Conservation (phyloP, 805 yeast species). For the Cyberlindnera amylophila region DNA sequence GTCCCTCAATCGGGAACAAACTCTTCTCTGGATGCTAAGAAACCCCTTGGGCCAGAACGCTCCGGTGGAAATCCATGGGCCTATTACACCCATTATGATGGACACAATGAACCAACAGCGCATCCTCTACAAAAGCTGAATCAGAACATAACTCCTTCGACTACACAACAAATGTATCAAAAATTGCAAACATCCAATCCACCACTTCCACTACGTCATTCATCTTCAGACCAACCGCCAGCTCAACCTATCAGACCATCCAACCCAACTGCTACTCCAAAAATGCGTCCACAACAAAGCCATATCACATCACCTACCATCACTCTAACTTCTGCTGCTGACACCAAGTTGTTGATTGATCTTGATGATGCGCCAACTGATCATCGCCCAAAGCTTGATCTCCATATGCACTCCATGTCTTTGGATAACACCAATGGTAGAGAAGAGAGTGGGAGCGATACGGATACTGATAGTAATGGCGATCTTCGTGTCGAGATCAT, state of each 20-base stretch:
- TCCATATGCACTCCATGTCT: constrained; percentile 12
- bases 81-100: constrained; percentile 4
- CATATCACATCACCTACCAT: constrained; percentile 5
- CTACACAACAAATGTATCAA: constrained; percentile 2
- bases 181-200: background rate
- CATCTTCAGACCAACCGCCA: background rate
- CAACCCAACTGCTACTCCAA: background rate
- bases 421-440: constrained; percentile 14
- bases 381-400: constrained; percentile 18
- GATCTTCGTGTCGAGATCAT: constrained; percentile 23
- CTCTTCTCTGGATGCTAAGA: constrained; percentile 9
- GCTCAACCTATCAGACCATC: background rate
- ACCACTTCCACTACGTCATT: background rate
- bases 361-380: constrained; percentile 11
- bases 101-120: background rate
- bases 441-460: constrained; percentile 14
- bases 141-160: background rate
- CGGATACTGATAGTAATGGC: constrained; percentile 19
- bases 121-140: constrained; percentile 1
- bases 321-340: constrained; percentile 7
- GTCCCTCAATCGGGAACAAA: background rate
- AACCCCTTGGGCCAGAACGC: constrained; percentile 11
- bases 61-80: constrained; percentile 23
- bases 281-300: background rate
- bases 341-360: constrained; percentile 20